Evolutionary conservation across 2,329 filamentous ascomycete genomes (phyloP).

Genomic region (Aschersonia sp.): DNA sequence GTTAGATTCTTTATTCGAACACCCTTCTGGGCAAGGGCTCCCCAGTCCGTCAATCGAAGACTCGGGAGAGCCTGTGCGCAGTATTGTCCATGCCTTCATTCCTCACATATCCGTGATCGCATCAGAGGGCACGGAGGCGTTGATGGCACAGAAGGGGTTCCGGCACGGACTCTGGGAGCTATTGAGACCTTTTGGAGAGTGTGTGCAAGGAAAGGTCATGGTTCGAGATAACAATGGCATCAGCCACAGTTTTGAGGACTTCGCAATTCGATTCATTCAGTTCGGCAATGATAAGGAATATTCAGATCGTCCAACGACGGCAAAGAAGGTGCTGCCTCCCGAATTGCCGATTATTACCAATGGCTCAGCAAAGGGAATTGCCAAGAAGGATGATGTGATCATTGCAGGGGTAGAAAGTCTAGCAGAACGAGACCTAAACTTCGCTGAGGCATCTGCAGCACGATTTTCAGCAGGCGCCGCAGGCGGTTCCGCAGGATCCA

Average conservation of each 20-base stretch:
- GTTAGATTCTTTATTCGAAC: constrained; percentile 43
- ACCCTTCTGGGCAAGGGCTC: constrained; percentile 27
- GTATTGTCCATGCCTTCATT: constrained; percentile 75
- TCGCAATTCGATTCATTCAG: constrained; percentile 70
- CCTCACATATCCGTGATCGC: constrained; percentile 78
- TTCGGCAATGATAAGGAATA: constrained; percentile 46
- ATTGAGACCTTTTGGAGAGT: constrained; percentile 81
- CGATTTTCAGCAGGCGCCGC: constrained; percentile 17
- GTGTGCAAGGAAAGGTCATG: constrained; percentile 72
- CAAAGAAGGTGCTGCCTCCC: neutral
- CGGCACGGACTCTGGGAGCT: constrained; percentile 69
- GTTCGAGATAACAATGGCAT: constrained; percentile 81
- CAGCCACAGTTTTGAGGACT: constrained; percentile 76
- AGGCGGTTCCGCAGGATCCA: constrained; percentile 21
- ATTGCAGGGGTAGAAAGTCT: constrained; percentile 63
- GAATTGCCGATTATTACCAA: neutral
- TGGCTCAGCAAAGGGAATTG: constrained; percentile 9
- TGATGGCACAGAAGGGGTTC: constrained; percentile 76
- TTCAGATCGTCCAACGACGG: constrained; percentile 21
- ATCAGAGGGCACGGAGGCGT: constrained; percentile 71
- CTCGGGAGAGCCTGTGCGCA: constrained; percentile 39
- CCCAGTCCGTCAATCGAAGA: constrained; percentile 27
- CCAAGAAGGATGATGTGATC: constrained; percentile 14
- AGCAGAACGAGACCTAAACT: constrained; percentile 63
- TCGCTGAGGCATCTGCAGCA: constrained; percentile 49